Conservation (phyloP, 129 eudicot species). For the Oenanthe sinensis region DNA sequence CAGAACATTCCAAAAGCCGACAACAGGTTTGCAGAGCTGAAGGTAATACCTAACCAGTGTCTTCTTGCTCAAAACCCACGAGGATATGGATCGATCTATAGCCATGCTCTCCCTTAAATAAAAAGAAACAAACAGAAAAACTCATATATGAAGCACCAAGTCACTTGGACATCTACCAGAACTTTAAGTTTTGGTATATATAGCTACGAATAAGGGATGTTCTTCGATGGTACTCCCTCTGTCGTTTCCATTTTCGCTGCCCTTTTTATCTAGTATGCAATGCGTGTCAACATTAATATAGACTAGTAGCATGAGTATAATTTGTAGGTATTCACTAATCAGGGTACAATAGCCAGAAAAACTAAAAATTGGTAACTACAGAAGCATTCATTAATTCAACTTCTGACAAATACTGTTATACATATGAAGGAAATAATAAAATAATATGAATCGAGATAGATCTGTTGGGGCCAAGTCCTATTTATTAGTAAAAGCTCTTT, state of each 20-base stretch:
- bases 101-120: not conserved
- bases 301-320: not conserved
- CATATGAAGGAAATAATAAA: not conserved
- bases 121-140: not conserved
- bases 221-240: not conserved
- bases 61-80: constrained; percentile 1
- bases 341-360: not conserved
- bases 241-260: not conserved
- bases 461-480: not conserved
- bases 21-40: constrained; percentile 1
- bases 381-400: not conserved
- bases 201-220: not conserved
- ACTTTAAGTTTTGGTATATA: not conserved
- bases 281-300: not conserved
- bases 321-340: not conserved
- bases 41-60: constrained; percentile 3
- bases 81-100: not conserved
- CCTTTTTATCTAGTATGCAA: not conserved
- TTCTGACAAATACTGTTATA: not conserved
- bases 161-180: not conserved
- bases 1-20: constrained; percentile 2
- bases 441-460: not conserved
- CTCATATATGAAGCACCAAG: not conserved
- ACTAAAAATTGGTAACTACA: not conserved
- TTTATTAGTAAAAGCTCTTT: not conserved